phyloP scores from a whole-genome alignment of 345 rosid species.

The Combretum micranthum region DNA sequence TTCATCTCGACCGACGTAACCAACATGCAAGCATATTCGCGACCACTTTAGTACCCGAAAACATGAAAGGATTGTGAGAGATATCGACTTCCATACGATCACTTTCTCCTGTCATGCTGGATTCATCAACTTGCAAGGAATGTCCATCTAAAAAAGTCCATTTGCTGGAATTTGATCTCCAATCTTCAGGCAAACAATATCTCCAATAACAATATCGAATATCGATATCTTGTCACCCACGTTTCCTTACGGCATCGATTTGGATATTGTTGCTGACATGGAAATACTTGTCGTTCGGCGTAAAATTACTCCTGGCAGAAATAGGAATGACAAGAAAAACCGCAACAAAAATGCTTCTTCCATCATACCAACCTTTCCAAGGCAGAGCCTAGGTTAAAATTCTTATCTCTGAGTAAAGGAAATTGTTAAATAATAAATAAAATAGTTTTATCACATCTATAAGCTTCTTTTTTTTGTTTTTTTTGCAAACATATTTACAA shows the following conservation, averaged over 20 bases:
- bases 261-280: conserved; percentile 46
- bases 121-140: too few species aligned
- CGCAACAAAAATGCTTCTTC: conserved; percentile 58
- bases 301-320: conserved; percentile 44
- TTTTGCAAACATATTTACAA: too few species aligned
- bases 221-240: conserved; percentile 41
- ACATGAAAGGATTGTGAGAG: too few species aligned
- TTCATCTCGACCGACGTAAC: conserved; percentile 68
- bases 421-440: too few species aligned
- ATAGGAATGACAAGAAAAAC: conserved; percentile 45
- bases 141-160: too few species aligned
- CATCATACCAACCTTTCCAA: conserved; percentile 74
- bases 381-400: too few species aligned
- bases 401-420: too few species aligned
- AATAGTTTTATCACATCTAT: too few species aligned
- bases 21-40: conserved; percentile 52
- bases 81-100: too few species aligned
- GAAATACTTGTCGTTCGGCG: conserved; percentile 40
- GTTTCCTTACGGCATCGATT: conserved; percentile 40
- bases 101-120: too few species aligned
- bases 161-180: too few species aligned
- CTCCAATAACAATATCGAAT: conserved; percentile 62
- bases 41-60: conserved; percentile 40
- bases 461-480: too few species aligned
- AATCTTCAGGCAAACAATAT: conserved; percentile 43